Evolutionary conservation across 1,284 basidiomycete genomes (phyloP).

Genomic region (Ganoderma sinense): DNA sequence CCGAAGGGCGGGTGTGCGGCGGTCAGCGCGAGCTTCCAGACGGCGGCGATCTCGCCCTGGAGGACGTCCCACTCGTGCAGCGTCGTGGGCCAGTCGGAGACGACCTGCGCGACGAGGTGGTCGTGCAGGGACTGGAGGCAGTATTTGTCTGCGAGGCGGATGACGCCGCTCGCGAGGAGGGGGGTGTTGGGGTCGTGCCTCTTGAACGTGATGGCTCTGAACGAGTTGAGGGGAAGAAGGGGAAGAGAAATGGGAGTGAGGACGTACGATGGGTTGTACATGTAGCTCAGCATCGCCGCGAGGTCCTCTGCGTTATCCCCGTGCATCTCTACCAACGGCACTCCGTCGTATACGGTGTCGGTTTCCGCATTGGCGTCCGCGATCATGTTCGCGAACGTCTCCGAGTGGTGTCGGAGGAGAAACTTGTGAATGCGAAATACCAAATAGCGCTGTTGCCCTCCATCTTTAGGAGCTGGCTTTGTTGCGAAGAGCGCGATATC

Average conservation of each 20-base stretch:
- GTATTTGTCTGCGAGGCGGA: slow-evolving; percentile 73
- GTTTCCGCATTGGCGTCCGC: slow-evolving; percentile 48
- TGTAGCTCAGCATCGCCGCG: slow-evolving; percentile 58
- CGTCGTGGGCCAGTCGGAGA: slow-evolving; percentile 66
- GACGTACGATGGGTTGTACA: slow-evolving; percentile 48
- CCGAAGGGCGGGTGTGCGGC: neutral
- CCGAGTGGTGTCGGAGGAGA: slow-evolving; percentile 67
- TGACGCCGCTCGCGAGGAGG: slow-evolving; percentile 54
- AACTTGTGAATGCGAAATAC: slow-evolving; percentile 76
- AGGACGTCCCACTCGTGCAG: slow-evolving; percentile 64
- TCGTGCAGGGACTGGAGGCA: slow-evolving; percentile 62
- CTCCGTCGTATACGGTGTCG: slow-evolving; percentile 28
- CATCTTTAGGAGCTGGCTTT: slow-evolving; percentile 36
- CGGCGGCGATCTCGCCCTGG: slow-evolving; percentile 22
- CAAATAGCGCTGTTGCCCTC: neutral
- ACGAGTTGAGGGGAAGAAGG: neutral
- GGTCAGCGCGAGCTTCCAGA: neutral
- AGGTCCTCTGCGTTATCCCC: slow-evolving; percentile 31
- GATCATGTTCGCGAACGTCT: slow-evolving; percentile 72
- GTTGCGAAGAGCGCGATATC: slow-evolving; percentile 67
- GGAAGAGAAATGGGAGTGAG: neutral
- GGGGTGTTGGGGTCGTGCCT: slow-evolving; percentile 29
- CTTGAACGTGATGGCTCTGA: slow-evolving; percentile 12
- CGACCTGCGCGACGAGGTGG: slow-evolving; percentile 61
- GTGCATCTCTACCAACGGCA: slow-evolving; percentile 21